Evolutionary conservation across 306 rosid species (phyloP), one percentile per base, ranked within the genome.

Genomic region (Ammopiptanthus mongolicus): DNA sequence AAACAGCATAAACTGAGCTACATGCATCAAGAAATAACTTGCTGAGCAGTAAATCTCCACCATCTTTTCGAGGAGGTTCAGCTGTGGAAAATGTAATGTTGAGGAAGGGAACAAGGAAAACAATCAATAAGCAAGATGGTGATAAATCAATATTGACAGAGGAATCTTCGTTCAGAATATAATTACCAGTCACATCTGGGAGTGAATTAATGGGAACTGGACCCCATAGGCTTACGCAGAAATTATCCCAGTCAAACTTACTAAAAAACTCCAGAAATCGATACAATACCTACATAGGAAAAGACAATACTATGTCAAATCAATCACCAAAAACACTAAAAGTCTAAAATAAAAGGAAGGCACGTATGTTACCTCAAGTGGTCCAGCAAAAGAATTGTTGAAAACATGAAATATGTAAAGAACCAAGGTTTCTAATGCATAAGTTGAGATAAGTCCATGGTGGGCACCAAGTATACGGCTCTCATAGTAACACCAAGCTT

Each of bases 401-500:
- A 85, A 96, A 74, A 96, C 97, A 41, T 92, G 99, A 83, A 96
- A 96, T 76, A 90, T 96, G 86, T 96, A 96, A 70, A 96, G 97
- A 84, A 96, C 99, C 91, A 96, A 86, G 59, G 99, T 92, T 85
- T 96, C 99, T 85, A 96, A 82, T 1, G 99, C 99, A 60, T 96
- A 96, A 61, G 99, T 90, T 55, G 99, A 96, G 81, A 96, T 92
- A 71, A 96, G 98, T 62, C 99, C 99, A 88, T 96, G 99, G 84
- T 96, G 99, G 69, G 99, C 99, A 68, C 99, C 99, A 63, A 96
- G 87, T 83, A 96, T 85, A 12, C 99, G 98, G 70, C 99, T 92
- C 85, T 96, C 99, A 18, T 96, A 96, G 84, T 96, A 96, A 82
- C 99, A 96, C 99, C 99, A 96, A 33, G 99, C 99, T 84, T 96